Percentiles rank a stretch among this genome's conserved stretches.
phyloP scores from a whole-genome alignment of 1,284 basidiomycete genomes.

The Malassezia equina region DNA sequence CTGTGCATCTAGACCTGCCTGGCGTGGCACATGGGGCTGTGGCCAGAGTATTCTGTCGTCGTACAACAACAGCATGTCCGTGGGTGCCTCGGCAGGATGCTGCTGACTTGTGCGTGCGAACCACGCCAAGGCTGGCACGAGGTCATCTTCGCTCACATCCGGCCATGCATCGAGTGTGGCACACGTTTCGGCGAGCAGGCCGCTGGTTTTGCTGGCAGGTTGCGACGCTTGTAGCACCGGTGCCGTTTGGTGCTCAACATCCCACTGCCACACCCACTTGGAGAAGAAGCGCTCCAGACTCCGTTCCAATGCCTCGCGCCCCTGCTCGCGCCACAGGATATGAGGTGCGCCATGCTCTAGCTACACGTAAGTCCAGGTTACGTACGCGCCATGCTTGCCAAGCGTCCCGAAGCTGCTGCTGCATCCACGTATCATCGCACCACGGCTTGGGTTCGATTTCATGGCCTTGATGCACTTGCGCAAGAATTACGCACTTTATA shows the following conservation, averaged over 20 bases:
- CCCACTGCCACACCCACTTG: constrained; percentile 18
- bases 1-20: not conserved
- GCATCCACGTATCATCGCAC: constrained; percentile 6
- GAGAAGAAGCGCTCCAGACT: constrained; percentile 9
- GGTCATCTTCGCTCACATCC: not conserved
- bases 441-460: not conserved
- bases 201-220: not conserved
- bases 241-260: constrained; percentile 12
- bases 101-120: not conserved
- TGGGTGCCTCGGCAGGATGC: not conserved
- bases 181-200: constrained; percentile 7
- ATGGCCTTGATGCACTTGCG: not conserved
- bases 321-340: not conserved
- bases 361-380: not conserved
- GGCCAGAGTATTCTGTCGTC: constrained; percentile 15
- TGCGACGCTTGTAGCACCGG: constrained; percentile 6
- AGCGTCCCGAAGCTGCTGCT: constrained; percentile 15
- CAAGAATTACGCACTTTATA: constrained; percentile 1
- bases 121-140: not conserved
- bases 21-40: not conserved
- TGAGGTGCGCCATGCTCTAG: constrained; percentile 7
- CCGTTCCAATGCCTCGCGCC: constrained; percentile 3
- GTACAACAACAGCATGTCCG: constrained; percentile 2
- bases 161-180: not conserved
- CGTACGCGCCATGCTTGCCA: constrained; percentile 14